Percentiles rank a stretch among this genome's conserved stretches.
Conservation (phyloP, 768 basidiomycete genomes). For the Tricholoma sp. region DNA sequence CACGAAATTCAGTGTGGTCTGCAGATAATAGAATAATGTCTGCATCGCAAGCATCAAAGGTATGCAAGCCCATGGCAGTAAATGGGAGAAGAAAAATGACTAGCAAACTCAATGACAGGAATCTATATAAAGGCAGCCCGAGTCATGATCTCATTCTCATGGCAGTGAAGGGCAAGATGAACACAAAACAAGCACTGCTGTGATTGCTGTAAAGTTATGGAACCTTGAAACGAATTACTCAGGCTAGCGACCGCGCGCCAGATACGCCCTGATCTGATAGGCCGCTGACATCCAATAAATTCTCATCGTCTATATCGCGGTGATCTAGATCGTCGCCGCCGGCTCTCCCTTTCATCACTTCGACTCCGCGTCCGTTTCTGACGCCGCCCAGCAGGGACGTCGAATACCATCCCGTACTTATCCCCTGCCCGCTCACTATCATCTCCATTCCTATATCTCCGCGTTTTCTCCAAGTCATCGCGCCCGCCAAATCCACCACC, state of each 20-base stretch:
- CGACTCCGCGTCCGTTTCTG: slow-evolving; percentile 51
- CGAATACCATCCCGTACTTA: slow-evolving; percentile 82
- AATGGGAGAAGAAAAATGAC: neutral
- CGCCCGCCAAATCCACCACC: slow-evolving; percentile 61
- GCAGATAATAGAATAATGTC: slow-evolving; percentile 48
- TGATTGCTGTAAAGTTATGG: no score
- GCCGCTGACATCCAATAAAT: neutral
- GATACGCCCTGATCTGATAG: no score
- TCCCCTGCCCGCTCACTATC: slow-evolving; percentile 19
- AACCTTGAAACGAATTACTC: no score
- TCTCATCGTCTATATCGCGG: slow-evolving; percentile 17
- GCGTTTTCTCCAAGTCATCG: slow-evolving; percentile 68
- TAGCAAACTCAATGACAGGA: neutral
- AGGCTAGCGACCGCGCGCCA: no score
- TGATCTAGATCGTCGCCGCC: slow-evolving; percentile 34
- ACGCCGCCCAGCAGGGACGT: slow-evolving; percentile 47
- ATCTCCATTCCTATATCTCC: slow-evolving; percentile 55
- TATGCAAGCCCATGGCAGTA: slow-evolving; percentile 17
- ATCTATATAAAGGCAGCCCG: neutral
- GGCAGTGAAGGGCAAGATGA: neutral
- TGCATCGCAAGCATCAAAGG: slow-evolving; percentile 43
- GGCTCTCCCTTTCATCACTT: slow-evolving; percentile 24
- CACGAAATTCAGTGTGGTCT: slow-evolving; percentile 45
- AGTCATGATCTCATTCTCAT: neutral
- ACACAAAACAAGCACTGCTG: no score